These are phyloP conservation scores for Parastagonospora avenae DNA, from an alignment of 2,329 filamentous ascomycete genomes.

Conservation along the genomic window DNA sequence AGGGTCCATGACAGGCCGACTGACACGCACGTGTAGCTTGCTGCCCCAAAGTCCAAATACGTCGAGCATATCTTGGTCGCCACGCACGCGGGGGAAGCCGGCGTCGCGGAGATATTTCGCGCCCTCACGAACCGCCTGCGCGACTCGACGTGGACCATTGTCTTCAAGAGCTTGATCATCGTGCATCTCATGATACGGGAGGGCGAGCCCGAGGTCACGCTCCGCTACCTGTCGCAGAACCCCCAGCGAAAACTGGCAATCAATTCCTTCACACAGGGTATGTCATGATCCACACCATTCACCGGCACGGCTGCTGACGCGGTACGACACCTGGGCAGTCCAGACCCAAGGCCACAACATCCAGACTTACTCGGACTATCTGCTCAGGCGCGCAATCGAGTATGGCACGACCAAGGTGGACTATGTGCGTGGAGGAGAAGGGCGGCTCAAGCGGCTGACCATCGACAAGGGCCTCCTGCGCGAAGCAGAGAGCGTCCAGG, in stretches of 20 bases:
- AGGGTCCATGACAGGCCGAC: constrained; percentile 12
- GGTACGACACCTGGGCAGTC: constrained; percentile 71
- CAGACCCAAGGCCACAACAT: constrained; percentile 97
- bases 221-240: constrained; percentile 82
- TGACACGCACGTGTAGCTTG: constrained; percentile 64
- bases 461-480: constrained; percentile 91
- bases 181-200: constrained; percentile 98
- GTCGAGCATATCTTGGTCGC: constrained; percentile 97
- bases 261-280: constrained; percentile 90
- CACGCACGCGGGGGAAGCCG: constrained; percentile 91
- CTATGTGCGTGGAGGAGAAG: constrained; percentile 83
- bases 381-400: constrained; percentile 79
- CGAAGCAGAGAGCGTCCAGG: constrained; percentile 89
- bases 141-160: constrained; percentile 99
- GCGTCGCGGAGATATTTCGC: constrained; percentile 93
- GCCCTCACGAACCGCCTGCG: constrained; percentile 85
- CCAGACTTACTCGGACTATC: constrained; percentile 85
- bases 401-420: constrained; percentile 86
- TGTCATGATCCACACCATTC: constrained; percentile 37
- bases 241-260: constrained; percentile 79
- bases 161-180: constrained; percentile 96
- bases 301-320: constrained; percentile 45
- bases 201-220: constrained; percentile 84
- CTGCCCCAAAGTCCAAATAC: constrained; percentile 97
- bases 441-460: constrained; percentile 79